A percentile compares a stretch with the other conserved stretches of the same genome.
phyloP scores from a whole-genome alignment of 331 rosid species.

The Phaseolus coccineus region DNA sequence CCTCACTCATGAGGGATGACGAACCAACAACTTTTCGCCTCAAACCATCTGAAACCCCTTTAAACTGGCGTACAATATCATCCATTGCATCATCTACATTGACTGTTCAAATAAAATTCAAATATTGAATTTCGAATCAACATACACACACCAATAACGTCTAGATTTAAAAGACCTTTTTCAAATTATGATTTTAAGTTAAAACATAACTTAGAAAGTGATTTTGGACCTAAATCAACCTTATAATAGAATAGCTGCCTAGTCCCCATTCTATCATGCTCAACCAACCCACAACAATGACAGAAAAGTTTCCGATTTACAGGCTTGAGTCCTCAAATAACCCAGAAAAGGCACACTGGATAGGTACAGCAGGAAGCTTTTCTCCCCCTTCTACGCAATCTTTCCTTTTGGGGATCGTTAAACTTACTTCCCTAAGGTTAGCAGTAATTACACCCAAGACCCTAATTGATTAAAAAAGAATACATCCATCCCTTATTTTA shows the following conservation, averaged over 20 bases:
- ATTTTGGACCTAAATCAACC: background rate
- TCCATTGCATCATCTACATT: conserved; percentile 97
- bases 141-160: background rate
- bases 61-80: conserved; percentile 93
- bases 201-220: background rate
- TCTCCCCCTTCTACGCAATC: conserved; percentile 17
- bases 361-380: conserved; percentile 4
- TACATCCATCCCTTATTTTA: background rate
- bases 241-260: conserved; percentile 1
- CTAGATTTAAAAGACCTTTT: background rate
- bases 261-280: conserved; percentile 15
- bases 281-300: conserved; percentile 13
- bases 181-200: conserved; percentile 1
- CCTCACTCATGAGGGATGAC: conserved; percentile 52
- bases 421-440: background rate
- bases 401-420: conserved; percentile 11
- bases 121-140: conserved; percentile 28
- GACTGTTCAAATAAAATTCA: conserved; percentile 59
- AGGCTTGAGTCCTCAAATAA: conserved; percentile 34
- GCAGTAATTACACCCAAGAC: background rate
- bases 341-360: conserved; percentile 13
- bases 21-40: conserved; percentile 75
- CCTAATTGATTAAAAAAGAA: background rate
- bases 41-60: conserved; percentile 95
- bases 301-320: conserved; percentile 6